These are phyloP conservation scores for Cyberlindnera maritima DNA, from an alignment of 805 yeast species.

Conservation along the genomic window DNA sequence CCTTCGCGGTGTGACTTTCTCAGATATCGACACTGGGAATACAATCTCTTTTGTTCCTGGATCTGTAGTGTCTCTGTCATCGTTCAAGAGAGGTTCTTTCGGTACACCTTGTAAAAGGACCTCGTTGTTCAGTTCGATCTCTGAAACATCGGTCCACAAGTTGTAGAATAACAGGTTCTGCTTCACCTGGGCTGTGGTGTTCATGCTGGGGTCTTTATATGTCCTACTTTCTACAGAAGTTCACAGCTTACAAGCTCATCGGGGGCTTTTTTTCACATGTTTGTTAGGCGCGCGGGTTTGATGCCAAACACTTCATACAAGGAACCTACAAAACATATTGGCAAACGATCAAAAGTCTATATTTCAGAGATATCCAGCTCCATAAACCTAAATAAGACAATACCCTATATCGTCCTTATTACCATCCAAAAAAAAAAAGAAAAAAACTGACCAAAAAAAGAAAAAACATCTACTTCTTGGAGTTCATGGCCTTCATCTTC, in stretches of 20 bases:
- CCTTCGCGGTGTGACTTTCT: slow-evolving; percentile 33
- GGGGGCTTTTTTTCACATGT: too few relatives aligned
- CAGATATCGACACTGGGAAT: slow-evolving; percentile 2
- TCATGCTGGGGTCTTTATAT: too few relatives aligned
- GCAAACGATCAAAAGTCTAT: too few relatives aligned
- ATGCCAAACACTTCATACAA: too few relatives aligned
- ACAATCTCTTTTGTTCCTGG: slow-evolving; percentile 5
- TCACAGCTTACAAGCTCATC: too few relatives aligned
- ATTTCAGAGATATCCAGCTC: not conserved
- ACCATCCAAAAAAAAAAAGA: not conserved
- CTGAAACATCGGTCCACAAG: slow-evolving; percentile 24
- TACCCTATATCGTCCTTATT: not conserved
- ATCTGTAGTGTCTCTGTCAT: slow-evolving; percentile 12
- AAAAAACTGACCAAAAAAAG: not conserved
- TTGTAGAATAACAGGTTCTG: slow-evolving; percentile 22
- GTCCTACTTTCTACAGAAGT: too few relatives aligned
- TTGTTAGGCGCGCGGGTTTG: too few relatives aligned
- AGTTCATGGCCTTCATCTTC: slow-evolving; percentile 35
- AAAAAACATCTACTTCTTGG: not conserved
- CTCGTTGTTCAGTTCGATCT: slow-evolving; percentile 9
- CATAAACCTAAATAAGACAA: not conserved
- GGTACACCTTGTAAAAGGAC: slow-evolving; percentile 22
- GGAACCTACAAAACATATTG: too few relatives aligned
- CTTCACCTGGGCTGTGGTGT: slow-evolving; percentile 15
- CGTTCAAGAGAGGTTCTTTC: slow-evolving; percentile 21